These are phyloP conservation scores for Nakazawaea ernobii DNA, from an alignment of 805 yeast species.

Conservation along the genomic window DNA sequence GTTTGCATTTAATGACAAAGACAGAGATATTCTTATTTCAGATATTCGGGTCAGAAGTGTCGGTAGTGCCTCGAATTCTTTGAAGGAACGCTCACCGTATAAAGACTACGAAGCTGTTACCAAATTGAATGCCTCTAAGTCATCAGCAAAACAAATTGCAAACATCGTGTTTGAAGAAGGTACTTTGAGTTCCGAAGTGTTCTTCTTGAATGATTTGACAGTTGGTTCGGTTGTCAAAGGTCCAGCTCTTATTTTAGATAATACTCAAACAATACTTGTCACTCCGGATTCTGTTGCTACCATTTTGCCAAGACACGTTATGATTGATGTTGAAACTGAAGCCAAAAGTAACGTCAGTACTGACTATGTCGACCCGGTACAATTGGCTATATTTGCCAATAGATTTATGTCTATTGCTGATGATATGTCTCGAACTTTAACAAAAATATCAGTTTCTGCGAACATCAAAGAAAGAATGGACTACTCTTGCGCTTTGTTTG, in stretches of 20 bases:
- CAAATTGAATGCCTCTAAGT: slow-evolving; percentile 14
- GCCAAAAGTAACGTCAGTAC: slow-evolving; percentile 19
- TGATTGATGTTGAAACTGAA: slow-evolving; percentile 15
- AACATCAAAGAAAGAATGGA: slow-evolving; percentile 26
- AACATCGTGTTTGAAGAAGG: slow-evolving; percentile 19
- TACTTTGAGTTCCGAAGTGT: slow-evolving; percentile 17
- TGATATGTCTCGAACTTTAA: slow-evolving; percentile 23
- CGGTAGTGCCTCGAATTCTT: slow-evolving; percentile 20
- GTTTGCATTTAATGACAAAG: slow-evolving; percentile 24
- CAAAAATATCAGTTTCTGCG: slow-evolving; percentile 22
- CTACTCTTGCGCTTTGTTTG: slow-evolving; percentile 26
- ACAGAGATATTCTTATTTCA: slow-evolving; percentile 21
- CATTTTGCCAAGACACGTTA: slow-evolving; percentile 20
- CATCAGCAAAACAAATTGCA: background rate
- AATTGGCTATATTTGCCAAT: slow-evolving; percentile 22
- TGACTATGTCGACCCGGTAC: slow-evolving; percentile 20
- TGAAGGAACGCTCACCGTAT: slow-evolving; percentile 20
- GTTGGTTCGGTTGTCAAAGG: slow-evolving; percentile 20
- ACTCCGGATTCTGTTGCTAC: slow-evolving; percentile 20
- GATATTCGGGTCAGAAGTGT: slow-evolving; percentile 28
- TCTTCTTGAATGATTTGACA: slow-evolving; percentile 16
- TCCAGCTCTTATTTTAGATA: slow-evolving; percentile 22
- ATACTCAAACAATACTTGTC: slow-evolving; percentile 22
- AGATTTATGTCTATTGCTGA: slow-evolving; percentile 29
- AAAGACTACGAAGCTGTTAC: slow-evolving; percentile 13